Conservation (phyloP, 2,329 filamentous ascomycete species). For the Verticillium tricorpus region DNA sequence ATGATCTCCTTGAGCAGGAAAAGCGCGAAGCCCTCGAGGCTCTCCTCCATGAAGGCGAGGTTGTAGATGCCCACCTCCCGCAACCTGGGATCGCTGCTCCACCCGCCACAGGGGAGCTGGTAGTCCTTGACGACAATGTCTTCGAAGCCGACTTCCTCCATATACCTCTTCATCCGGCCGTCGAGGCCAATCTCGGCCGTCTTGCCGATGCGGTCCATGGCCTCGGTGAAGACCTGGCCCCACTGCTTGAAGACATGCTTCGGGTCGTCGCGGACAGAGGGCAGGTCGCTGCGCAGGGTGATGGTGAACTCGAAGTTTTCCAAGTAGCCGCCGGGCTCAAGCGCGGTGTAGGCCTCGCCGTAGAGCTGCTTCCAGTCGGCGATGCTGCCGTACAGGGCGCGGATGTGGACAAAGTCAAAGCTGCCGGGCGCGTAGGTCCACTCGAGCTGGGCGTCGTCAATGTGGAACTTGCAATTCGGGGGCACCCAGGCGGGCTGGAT, state of each 20-base stretch:
- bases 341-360: conserved; percentile 42
- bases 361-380: conserved; percentile 51
- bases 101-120: conserved; percentile 8
- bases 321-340: conserved; percentile 51
- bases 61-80: conserved; percentile 14
- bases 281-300: conserved; percentile 14
- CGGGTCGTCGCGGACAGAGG: conserved; percentile 16
- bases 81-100: conserved; percentile 9
- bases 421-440: conserved; percentile 42
- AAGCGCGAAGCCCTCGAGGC: conserved; percentile 21
- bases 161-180: conserved; percentile 13
- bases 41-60: conserved; percentile 18
- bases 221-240: conserved; percentile 18
- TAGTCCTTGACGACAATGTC: conserved; percentile 9
- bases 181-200: conserved; percentile 14
- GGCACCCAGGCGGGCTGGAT: conserved; percentile 50
- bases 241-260: conserved; percentile 22
- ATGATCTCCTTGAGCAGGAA: conserved; percentile 22
- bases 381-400: conserved; percentile 51
- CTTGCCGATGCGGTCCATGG: conserved; percentile 16
- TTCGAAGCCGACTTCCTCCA: conserved; percentile 19
- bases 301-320: conserved; percentile 25
- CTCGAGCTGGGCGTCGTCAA: conserved; percentile 26
- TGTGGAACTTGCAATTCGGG: conserved; percentile 29
- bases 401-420: conserved; percentile 59